These are phyloP conservation scores for Grosmannia serpens DNA, from an alignment of 2,329 filamentous ascomycete species.

Conservation along the genomic window DNA sequence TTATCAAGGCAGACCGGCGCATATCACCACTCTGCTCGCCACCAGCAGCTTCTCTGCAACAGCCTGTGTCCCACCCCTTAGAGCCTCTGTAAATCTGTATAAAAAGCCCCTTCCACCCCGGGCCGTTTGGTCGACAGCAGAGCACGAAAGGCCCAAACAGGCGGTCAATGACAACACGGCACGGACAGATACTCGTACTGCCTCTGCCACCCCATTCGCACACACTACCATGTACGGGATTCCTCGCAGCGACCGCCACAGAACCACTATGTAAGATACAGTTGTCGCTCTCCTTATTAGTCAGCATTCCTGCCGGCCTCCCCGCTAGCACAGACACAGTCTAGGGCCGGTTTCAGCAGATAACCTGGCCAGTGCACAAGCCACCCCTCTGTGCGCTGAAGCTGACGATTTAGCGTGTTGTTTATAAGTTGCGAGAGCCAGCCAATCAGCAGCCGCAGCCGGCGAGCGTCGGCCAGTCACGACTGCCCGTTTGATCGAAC, in stretches of 20 bases:
- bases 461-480: slow-evolving; percentile 2
- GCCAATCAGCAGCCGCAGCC: background rate
- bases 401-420: slow-evolving; percentile 1
- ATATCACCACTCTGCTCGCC: too few species aligned
- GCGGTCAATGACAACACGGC: background rate
- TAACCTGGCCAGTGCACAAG: background rate
- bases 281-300: too few species aligned
- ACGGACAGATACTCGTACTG: too few species aligned
- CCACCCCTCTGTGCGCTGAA: background rate
- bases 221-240: too few species aligned
- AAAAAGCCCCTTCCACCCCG: background rate
- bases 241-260: too few species aligned
- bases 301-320: background rate
- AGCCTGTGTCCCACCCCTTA: too few species aligned
- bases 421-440: background rate
- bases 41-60: too few species aligned
- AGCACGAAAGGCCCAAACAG: background rate
- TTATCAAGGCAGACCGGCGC: too few species aligned
- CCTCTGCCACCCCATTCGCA: too few species aligned
- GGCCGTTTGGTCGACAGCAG: background rate
- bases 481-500: slow-evolving; percentile 4
- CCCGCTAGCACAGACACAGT: background rate
- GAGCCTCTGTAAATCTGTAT: too few species aligned
- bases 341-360: background rate
- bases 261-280: too few species aligned